These are phyloP conservation scores for Tagetes patula DNA, from an alignment of 129 eudicot genomes.

Conservation along the genomic window DNA sequence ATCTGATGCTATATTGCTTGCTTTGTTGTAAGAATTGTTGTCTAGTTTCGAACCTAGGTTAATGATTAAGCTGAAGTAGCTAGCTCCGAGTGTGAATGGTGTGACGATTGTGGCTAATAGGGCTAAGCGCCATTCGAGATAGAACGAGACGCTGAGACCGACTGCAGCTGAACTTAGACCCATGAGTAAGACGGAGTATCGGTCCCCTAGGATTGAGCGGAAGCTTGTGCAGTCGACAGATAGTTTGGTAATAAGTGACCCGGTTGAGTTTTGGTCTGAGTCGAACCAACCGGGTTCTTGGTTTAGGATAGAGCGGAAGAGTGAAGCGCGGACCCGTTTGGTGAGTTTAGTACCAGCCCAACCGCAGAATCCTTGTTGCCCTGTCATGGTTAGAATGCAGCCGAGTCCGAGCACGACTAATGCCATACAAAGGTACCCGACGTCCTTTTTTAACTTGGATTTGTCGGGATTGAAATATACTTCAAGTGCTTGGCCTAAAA, in stretches of 20 bases:
- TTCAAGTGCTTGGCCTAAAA: slow-evolving; percentile 69
- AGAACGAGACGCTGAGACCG: slow-evolving; percentile 62
- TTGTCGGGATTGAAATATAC: slow-evolving; percentile 49
- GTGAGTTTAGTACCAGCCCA: slow-evolving; percentile 89
- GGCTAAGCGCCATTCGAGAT: slow-evolving; percentile 63
- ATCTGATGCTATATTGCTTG: slow-evolving; percentile 76
- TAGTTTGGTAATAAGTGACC: slow-evolving; percentile 66
- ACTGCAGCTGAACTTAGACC: slow-evolving; percentile 83
- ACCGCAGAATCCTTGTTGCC: slow-evolving; percentile 85
- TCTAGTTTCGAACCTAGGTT: slow-evolving; percentile 71
- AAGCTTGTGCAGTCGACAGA: slow-evolving; percentile 64
- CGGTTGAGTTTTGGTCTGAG: slow-evolving; percentile 55
- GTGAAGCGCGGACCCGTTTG: slow-evolving; percentile 48
- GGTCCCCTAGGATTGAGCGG: slow-evolving; percentile 72
- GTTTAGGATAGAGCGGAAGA: slow-evolving; percentile 57
- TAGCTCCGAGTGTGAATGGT: slow-evolving; percentile 86
- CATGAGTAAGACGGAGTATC: slow-evolving; percentile 74
- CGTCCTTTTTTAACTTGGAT: slow-evolving; percentile 46
- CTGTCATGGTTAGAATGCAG: slow-evolving; percentile 68
- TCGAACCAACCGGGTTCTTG: slow-evolving; percentile 96
- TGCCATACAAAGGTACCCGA: slow-evolving; percentile 59
- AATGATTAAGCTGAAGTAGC: slow-evolving; percentile 66
- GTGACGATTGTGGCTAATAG: slow-evolving; percentile 62
- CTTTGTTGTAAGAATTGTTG: slow-evolving; percentile 56
- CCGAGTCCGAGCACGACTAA: slow-evolving; percentile 73